Base-by-base conservation (phyloP, 768 basidiomycete species). In the Amanita rubescens region DNA sequence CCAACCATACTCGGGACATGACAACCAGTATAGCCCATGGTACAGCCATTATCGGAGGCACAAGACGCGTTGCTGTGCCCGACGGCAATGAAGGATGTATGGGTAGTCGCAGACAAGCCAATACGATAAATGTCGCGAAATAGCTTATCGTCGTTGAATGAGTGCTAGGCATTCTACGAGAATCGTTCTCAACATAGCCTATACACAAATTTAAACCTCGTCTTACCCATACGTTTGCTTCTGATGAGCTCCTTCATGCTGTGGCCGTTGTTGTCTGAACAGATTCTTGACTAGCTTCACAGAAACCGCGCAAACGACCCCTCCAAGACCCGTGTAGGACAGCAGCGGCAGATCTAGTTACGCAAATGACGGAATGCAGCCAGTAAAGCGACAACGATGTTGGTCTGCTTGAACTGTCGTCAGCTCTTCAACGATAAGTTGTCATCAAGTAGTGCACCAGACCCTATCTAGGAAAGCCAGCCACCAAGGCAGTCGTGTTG, bases 91-190 rank as follows among this genome's bases (percentile, higher is more conserved):
- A 74, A 19, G 72, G 65, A 59, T 89, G 87, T 12, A 81, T 55
- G 2, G 85, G 85, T 12, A 87, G 75, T 60, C 75, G 74, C 5
- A 69, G 19, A 59, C 77, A 79, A 11, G 85, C 80, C 10, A 89
- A 69, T 11, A 75, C 58, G 22, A 81, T 75, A 61, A 80, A 90
- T 2, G 75, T 71, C 8, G 79, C 81, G 61, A 78, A 85, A 68
- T 75, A 90, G 2, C 75, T 73, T 59, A 87, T 86, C 5, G 74
- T 70, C 9, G 86, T 82, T 10, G 88, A 84, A 65, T 91, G 89
- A 5, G 89, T 90, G 57, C 85, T 87, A 5, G 89, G 89, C 89
- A 91, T 90, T 11, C 89, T 90, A 62, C 12, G 50, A 32, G 12
- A 15, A 25, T 37, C 11, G 8, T 12, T 41, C 19, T 19, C 30